These are phyloP conservation scores for Cryptococcus sp. DNA, from an alignment of 1,284 basidiomycete genomes.

Conservation along the genomic window DNA sequence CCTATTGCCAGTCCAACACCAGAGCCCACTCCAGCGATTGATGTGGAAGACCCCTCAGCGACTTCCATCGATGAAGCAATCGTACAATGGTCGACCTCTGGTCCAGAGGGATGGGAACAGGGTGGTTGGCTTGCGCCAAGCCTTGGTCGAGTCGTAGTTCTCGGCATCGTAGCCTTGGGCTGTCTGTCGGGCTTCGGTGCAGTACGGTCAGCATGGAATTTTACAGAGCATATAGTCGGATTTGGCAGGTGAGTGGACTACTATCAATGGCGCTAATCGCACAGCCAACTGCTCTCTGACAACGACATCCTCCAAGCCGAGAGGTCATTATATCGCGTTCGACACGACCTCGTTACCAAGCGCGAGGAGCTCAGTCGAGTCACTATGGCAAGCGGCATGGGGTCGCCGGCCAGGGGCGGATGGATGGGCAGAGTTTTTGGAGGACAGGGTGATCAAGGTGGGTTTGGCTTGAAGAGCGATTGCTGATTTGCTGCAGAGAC, in stretches of 20 bases:
- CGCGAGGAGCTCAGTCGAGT: slow-evolving; percentile 40
- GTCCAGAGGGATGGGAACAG: slow-evolving; percentile 45
- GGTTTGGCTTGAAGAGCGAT: slow-evolving; percentile 2
- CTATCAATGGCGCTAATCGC: not conserved
- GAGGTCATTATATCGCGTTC: slow-evolving; percentile 48
- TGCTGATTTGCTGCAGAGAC: slow-evolving; percentile 14
- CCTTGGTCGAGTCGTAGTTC: slow-evolving; percentile 50
- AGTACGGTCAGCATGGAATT: slow-evolving; percentile 49
- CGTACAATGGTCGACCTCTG: slow-evolving; percentile 33
- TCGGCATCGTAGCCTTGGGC: slow-evolving; percentile 51
- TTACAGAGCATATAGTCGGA: slow-evolving; percentile 40
- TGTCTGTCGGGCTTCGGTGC: slow-evolving; percentile 52
- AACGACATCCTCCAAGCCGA: slow-evolving; percentile 48
- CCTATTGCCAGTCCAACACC: slow-evolving; percentile 5
- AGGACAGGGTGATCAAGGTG: slow-evolving; percentile 34
- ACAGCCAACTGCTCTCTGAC: slow-evolving; percentile 30
- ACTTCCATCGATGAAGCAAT: slow-evolving; percentile 24
- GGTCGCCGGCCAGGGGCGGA: slow-evolving; percentile 15
- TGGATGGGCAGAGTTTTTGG: slow-evolving; percentile 49
- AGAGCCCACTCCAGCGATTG: slow-evolving; percentile 3
- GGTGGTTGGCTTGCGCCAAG: slow-evolving; percentile 50
- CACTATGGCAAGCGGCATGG: slow-evolving; percentile 8
- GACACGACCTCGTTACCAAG: slow-evolving; percentile 48
- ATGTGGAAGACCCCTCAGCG: slow-evolving; percentile 17
- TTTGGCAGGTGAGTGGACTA: slow-evolving; percentile 31